phyloP scores from a whole-genome alignment of 768 basidiomycete genomes.

The Mycena chlorophos region DNA sequence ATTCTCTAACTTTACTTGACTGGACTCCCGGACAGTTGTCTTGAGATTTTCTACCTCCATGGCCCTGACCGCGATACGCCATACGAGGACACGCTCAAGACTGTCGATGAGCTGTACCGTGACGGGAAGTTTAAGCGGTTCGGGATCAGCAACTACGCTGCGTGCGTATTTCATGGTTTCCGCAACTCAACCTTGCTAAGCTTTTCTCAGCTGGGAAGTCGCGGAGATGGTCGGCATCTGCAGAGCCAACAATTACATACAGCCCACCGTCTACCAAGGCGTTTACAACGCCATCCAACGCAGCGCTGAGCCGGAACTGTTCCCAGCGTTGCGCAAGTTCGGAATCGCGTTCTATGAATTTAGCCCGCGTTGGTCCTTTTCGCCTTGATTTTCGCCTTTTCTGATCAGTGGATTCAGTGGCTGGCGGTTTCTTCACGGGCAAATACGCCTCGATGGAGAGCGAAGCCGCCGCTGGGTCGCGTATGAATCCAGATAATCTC shows the following conservation, averaged over 20 bases:
- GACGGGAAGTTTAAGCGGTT: constrained; percentile 47
- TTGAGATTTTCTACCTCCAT: constrained; percentile 41
- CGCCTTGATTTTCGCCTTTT: no score
- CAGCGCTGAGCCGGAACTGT: constrained; percentile 20
- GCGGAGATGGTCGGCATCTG: constrained; percentile 49
- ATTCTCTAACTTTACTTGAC: neutral
- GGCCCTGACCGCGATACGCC: constrained; percentile 48
- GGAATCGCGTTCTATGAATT: constrained; percentile 43
- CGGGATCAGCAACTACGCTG: constrained; percentile 47
- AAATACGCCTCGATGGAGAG: constrained; percentile 35
- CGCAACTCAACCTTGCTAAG: neutral
- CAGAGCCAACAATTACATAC: constrained; percentile 42
- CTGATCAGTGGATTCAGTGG: no score
- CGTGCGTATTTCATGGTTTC: constrained; percentile 34
- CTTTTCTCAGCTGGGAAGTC: constrained; percentile 29
- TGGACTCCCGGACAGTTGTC: neutral
- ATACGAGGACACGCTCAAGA: constrained; percentile 44
- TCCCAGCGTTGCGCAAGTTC: constrained; percentile 42
- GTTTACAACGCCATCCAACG: constrained; percentile 25
- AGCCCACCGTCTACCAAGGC: constrained; percentile 47
- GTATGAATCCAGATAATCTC: constrained; percentile 40
- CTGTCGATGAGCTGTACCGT: constrained; percentile 40
- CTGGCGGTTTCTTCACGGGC: constrained; percentile 44
- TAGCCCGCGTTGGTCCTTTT: no score
- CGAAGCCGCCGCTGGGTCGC: constrained; percentile 25